Conservation (phyloP, 2,329 filamentous ascomycete genomes). For the Alternaria triticimaculans region DNA sequence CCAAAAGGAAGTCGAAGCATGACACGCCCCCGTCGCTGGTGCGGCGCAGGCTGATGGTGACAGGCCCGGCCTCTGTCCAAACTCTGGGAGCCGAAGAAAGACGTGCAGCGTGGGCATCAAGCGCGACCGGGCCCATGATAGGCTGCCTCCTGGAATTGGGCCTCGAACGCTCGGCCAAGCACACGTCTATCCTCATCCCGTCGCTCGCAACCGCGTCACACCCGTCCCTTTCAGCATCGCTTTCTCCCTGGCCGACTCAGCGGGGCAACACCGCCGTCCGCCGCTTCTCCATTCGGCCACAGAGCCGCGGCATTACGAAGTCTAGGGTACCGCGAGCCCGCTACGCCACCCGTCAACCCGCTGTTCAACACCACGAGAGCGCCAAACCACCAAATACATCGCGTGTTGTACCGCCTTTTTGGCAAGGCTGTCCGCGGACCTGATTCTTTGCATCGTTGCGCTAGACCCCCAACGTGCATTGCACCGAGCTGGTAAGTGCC, state of each 20-base stretch:
- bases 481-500: constrained; percentile 26
- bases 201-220: constrained; percentile 4
- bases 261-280: neutral
- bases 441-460: constrained; percentile 16
- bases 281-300: neutral
- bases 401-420: constrained; percentile 1
- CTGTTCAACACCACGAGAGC: constrained; percentile 25
- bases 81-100: constrained; percentile 5
- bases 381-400: constrained; percentile 13
- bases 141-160: constrained; percentile 14
- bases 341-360: constrained; percentile 11
- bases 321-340: neutral
- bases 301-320: neutral
- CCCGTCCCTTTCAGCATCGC: neutral
- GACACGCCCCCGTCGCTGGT: constrained; percentile 9
- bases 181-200: constrained; percentile 1
- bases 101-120: constrained; percentile 4
- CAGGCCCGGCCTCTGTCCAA: constrained; percentile 4
- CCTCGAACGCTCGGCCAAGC: constrained; percentile 13
- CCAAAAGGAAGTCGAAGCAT: constrained; percentile 8
- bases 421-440: constrained; percentile 2
- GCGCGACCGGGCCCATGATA: constrained; percentile 21
- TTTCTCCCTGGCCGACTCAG: neutral
- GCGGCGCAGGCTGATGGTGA: constrained; percentile 14
- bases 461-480: constrained; percentile 23